Conservation (phyloP, 768 basidiomycete genomes). For the Russula virescens region DNA sequence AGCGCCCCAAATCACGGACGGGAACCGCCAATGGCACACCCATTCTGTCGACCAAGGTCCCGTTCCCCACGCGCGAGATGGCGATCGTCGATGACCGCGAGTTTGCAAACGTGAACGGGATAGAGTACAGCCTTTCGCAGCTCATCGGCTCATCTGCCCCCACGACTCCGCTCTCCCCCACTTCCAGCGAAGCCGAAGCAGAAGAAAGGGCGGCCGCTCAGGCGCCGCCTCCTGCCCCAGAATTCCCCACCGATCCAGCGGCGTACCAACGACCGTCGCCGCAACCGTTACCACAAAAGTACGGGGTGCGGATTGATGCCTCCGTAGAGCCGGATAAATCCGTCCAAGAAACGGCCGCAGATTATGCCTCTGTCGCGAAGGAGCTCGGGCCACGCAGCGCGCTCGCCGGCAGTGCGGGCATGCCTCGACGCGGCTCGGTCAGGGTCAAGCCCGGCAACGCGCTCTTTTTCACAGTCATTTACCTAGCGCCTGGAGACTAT, state of each 20-base stretch:
- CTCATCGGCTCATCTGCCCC: slow-evolving; percentile 59
- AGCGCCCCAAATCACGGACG: slow-evolving; percentile 41
- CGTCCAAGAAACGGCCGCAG: slow-evolving; percentile 51
- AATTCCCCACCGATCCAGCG: slow-evolving; percentile 19
- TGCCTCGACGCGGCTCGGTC: slow-evolving; percentile 29
- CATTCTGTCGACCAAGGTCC: slow-evolving; percentile 27
- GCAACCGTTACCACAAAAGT: slow-evolving; percentile 41
- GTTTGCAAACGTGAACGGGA: slow-evolving; percentile 96
- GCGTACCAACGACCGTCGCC: slow-evolving; percentile 23
- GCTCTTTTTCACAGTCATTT: slow-evolving; percentile 91
- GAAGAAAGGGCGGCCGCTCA: not conserved
- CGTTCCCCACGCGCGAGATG: slow-evolving; percentile 44
- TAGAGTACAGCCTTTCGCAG: slow-evolving; percentile 89
- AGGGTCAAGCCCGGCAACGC: slow-evolving; percentile 68
- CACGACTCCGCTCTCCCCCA: slow-evolving; percentile 34
- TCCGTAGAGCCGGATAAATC: slow-evolving; percentile 54
- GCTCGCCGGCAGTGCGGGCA: slow-evolving; percentile 37
- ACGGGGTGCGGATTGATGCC: slow-evolving; percentile 67
- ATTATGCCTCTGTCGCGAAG: slow-evolving; percentile 65
- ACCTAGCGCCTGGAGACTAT: slow-evolving; percentile 97
- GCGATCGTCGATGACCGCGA: slow-evolving; percentile 74
- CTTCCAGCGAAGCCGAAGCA: slow-evolving; percentile 25
- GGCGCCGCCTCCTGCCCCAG: slow-evolving; percentile 10
- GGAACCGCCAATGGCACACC: slow-evolving; percentile 19
- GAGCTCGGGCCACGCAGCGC: slow-evolving; percentile 57